Evolutionary conservation across 805 yeast genomes (phyloP).

Genomic region (Schwanniomyces occidentalis): DNA sequence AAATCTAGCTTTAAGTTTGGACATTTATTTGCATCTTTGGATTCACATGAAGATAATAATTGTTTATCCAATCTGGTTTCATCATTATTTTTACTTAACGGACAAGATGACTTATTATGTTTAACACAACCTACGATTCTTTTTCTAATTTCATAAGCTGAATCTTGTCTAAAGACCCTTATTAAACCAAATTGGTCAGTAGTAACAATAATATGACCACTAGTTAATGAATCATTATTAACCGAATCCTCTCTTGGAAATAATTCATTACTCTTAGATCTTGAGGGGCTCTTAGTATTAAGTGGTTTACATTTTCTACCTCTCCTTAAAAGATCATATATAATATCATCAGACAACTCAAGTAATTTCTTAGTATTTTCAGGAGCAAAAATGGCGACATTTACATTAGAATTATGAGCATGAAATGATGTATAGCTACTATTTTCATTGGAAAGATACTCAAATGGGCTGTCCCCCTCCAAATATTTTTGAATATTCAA

Average conservation of each 20-base stretch:
- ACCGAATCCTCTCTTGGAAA: not conserved
- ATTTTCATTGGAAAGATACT: constrained; percentile 48
- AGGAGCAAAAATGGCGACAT: constrained; percentile 80
- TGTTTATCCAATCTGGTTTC: too few species aligned
- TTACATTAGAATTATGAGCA: constrained; percentile 73
- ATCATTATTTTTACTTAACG: too few species aligned
- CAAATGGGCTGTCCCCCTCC: constrained; percentile 21
- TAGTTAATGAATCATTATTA: not conserved
- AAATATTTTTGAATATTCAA: constrained; percentile 23
- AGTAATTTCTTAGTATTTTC: constrained; percentile 60
- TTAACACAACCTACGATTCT: constrained; percentile 16
- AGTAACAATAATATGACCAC: constrained; percentile 67
- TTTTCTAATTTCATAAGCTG: constrained; percentile 48
- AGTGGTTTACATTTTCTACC: constrained; percentile 10
- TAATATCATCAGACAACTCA: constrained; percentile 74
- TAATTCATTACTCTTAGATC: not conserved
- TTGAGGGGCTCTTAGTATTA: not conserved
- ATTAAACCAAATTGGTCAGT: constrained; percentile 75
- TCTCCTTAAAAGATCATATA: constrained; percentile 57
- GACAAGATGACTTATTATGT: too few species aligned
- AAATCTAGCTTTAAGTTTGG: constrained; percentile 4
- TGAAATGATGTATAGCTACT: constrained; percentile 68
- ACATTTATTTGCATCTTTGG: not conserved
- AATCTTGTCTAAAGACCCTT: constrained; percentile 78
- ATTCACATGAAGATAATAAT: too few species aligned